Base-by-base conservation (phyloP, 2,329 filamentous ascomycete species). In the Bipolaris sorokiniana region DNA sequence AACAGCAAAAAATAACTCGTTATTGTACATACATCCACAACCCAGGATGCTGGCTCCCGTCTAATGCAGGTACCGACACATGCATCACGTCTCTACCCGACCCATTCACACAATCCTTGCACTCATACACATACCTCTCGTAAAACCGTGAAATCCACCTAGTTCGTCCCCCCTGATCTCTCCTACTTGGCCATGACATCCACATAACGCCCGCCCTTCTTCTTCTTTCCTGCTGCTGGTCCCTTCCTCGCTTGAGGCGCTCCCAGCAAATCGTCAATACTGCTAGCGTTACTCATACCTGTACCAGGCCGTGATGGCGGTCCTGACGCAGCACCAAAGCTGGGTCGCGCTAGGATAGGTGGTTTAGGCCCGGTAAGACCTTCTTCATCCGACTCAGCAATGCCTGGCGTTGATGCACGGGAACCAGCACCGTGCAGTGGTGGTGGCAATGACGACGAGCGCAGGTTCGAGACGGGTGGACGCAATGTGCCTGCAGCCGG, bases 181-280 rank as follows among this genome's bases (percentile, higher is more conserved):
- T 48, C 31, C 31, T 54, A 54, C 38, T 57, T 54, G 7, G 50
- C 51, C 50, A 57, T 54, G n/a, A 99, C 92, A 83, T 99, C 95
- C 28, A 99, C 88, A 81, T 99, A 99, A 26, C 93, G 83, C 28
- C 92, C 89, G 20, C 89, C 87, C 82, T 92, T 97, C 81, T 92
- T 91, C 69, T 91, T 91, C 69, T 79, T 80, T 42, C 76, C 74
- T 33, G 75, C 76, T 11, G 64, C 56, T 2, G 54, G 54, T 10
- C 83, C 84, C 58, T 90, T 93, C 62, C 90, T 85, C 16, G 90
- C 85, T 28, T 83, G 85, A 3, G 90, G 86, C 4, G 90, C 88
- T 5, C 91, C 91, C 20, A 99, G 81, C 61, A 99, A 80, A 75
- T 99, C 95, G 69, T 99, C 95, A 71, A 99, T 96, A 67, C 90